phyloP scores from a whole-genome alignment of 768 basidiomycete species.

The Hortiboletus flavorubellus region DNA sequence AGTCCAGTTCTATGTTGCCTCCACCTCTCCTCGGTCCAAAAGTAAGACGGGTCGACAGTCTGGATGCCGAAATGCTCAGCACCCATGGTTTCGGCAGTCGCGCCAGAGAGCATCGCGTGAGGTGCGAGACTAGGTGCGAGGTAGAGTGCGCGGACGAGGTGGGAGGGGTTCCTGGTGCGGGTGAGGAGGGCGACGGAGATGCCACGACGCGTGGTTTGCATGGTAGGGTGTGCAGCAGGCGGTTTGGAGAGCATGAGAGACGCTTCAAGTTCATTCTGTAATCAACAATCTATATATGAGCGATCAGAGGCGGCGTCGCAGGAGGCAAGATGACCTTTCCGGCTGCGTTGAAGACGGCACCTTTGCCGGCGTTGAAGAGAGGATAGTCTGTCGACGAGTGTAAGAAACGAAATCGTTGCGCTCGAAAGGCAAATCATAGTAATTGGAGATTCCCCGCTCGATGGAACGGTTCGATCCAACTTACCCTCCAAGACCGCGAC shows the following conservation, averaged over 20 bases:
- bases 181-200: conserved; percentile 64
- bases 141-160: conserved; percentile 67
- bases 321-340: conserved; percentile 56
- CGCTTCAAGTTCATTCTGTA: conserved; percentile 76
- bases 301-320: neutral
- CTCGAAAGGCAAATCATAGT: neutral
- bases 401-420: neutral
- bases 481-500: conserved; percentile 71
- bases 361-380: conserved; percentile 76
- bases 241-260: conserved; percentile 81
- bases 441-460: neutral
- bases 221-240: conserved; percentile 58
- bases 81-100: conserved; percentile 59
- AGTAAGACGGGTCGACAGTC: conserved; percentile 73
- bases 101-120: conserved; percentile 70
- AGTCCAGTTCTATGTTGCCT: conserved; percentile 70
- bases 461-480: neutral
- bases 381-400: conserved; percentile 51
- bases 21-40: conserved; percentile 75
- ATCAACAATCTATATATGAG: neutral
- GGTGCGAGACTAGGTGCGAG: conserved; percentile 59
- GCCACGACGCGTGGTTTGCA: conserved; percentile 59
- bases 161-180: conserved; percentile 67
- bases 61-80: conserved; percentile 46
- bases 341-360: conserved; percentile 77